These are phyloP conservation scores for Tulasnella sp. DNA, from an alignment of 768 basidiomycete genomes.

Conservation along the genomic window DNA sequence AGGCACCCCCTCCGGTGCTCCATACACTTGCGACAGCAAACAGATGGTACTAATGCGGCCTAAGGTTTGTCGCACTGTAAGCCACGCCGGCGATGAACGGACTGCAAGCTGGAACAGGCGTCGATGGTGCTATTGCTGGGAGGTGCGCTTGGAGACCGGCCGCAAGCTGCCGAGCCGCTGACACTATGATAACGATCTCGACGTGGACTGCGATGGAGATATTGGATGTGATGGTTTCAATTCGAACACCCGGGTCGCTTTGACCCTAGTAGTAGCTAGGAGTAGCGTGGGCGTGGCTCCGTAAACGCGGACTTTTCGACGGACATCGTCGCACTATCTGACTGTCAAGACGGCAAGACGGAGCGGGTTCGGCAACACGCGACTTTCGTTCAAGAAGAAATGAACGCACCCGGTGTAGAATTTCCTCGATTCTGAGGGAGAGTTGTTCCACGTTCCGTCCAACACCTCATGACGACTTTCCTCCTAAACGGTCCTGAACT, in stretches of 20 bases:
- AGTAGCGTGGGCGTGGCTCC: constrained; percentile 5
- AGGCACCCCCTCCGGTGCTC: too few relatives aligned
- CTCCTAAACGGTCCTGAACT: not conserved
- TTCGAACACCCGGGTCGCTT: not conserved
- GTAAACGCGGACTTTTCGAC: constrained; percentile 14
- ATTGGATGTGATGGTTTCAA: not conserved
- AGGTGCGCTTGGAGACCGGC: not conserved
- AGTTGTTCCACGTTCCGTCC: not conserved
- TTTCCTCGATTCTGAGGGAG: not conserved
- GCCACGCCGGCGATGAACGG: too few relatives aligned
- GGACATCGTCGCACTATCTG: not conserved
- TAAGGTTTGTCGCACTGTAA: too few relatives aligned
- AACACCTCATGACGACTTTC: constrained; percentile 8
- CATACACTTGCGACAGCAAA: too few relatives aligned
- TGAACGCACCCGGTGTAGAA: not conserved
- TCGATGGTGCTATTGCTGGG: not conserved
- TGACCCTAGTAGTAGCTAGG: not conserved
- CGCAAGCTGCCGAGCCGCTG: not conserved
- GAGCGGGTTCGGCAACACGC: not conserved
- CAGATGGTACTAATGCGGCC: not conserved
- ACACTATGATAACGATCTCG: not conserved
- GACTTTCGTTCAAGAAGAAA: not conserved
- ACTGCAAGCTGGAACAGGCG: too few relatives aligned
- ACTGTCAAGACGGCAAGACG: not conserved
- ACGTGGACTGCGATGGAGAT: not conserved